phyloP scores from a whole-genome alignment of 73 alveolate genomes.

The Vitrella brassicaformis region DNA sequence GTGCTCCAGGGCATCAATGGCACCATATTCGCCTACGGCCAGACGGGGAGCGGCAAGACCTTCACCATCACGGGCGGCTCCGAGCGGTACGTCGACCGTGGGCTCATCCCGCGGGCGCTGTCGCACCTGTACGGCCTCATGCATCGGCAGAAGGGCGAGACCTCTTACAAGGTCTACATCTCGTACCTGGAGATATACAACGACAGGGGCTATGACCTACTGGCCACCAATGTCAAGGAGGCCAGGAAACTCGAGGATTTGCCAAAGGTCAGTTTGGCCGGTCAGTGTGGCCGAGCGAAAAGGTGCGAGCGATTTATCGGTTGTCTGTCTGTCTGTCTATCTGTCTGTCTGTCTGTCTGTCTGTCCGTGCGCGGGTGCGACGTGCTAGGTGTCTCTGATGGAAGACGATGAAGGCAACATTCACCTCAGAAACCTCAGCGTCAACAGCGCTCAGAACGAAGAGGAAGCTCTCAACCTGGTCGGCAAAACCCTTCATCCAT shows the following conservation, averaged over 20 bases:
- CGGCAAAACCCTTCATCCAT: neutral
- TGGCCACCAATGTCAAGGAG: constrained; percentile 65
- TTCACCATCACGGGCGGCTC: constrained; percentile 98
- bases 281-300: constrained; percentile 6
- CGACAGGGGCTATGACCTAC: constrained; percentile 90
- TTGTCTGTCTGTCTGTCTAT: neutral
- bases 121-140: constrained; percentile 73
- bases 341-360: neutral
- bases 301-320: neutral
- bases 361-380: neutral
- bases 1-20: constrained; percentile 36
- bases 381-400: constrained; percentile 24
- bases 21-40: constrained; percentile 32
- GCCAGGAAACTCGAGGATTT: constrained; percentile 80
- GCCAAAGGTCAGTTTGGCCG: constrained; percentile 73
- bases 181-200: constrained; percentile 92
- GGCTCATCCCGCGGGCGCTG: constrained; percentile 95
- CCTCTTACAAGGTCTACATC: constrained; percentile 70
- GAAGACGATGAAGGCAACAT: constrained; percentile 84
- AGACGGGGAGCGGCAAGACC: constrained; percentile 83
- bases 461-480: constrained; percentile 84
- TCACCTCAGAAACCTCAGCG: constrained; percentile 80
- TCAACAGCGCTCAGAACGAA: constrained; percentile 89
- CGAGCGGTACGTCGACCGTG: constrained; percentile 84
- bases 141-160: constrained; percentile 71